Evolutionary conservation across 345 rosid species (phyloP).

Genomic region (Cochlearia excelsa): DNA sequence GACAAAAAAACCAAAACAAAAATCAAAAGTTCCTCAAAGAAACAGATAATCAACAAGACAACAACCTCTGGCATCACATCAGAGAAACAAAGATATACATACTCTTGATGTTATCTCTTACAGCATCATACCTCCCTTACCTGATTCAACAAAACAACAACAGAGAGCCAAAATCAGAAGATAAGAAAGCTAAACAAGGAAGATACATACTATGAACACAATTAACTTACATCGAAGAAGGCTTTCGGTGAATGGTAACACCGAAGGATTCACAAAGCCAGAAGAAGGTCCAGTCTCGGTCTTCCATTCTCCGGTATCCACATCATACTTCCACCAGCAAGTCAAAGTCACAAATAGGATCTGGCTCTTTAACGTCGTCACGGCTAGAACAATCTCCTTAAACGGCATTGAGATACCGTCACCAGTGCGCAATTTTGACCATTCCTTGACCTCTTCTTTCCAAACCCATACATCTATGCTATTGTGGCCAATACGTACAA

Average conservation of each 20-base stretch:
- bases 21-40: not conserved
- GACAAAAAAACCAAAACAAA: not conserved
- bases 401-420: too few relatives aligned
- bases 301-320: not conserved
- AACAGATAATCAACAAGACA: not conserved
- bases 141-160: slow-evolving; percentile 12
- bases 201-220: not conserved
- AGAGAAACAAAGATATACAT: not conserved
- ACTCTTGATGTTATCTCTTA: not conserved
- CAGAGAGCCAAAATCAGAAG: not conserved
- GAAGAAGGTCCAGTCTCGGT: not conserved
- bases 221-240: slow-evolving; percentile 36
- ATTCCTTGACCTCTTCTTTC: not conserved
- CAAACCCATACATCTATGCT: slow-evolving; percentile 30
- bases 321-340: slow-evolving; percentile 22
- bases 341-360: slow-evolving; percentile 27
- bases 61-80: not conserved
- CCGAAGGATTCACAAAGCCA: slow-evolving; percentile 2
- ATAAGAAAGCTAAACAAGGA: slow-evolving; percentile 4
- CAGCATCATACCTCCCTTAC: slow-evolving; percentile 14
- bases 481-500: not conserved
- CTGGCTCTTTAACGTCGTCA: slow-evolving; percentile 12
- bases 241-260: slow-evolving; percentile 32
- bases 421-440: too few relatives aligned
- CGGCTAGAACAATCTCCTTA: slow-evolving; percentile 11